A percentile compares a stretch with the other conserved stretches of the same genome.
phyloP scores from a whole-genome alignment of 768 basidiomycete genomes.

The Phaeotremella fagi region DNA sequence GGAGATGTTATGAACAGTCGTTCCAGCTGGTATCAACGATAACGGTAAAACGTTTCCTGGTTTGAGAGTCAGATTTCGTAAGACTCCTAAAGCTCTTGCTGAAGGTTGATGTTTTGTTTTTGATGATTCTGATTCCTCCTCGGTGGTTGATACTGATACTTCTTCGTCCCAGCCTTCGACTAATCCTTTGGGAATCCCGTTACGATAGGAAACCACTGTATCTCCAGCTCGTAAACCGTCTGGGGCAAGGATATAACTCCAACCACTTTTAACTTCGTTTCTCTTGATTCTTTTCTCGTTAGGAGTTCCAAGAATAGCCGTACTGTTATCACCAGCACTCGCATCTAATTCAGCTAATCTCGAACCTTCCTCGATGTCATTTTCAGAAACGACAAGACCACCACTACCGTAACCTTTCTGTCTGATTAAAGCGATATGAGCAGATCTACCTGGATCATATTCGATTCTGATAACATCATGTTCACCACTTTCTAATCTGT shows the following conservation, averaged over 20 bases:
- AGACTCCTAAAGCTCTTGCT: conserved; percentile 69
- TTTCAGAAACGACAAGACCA: conserved; percentile 53
- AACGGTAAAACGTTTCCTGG: conserved; percentile 91
- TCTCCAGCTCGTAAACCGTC: conserved; percentile 86
- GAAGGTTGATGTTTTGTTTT: conserved; percentile 21
- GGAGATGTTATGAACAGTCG: conserved; percentile 79
- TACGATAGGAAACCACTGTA: conserved; percentile 75
- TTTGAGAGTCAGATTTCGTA: conserved; percentile 76
- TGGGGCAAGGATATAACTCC: conserved; percentile 89
- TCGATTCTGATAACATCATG: conserved; percentile 92
- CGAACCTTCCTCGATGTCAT: conserved; percentile 40
- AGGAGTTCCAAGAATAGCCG: neutral
- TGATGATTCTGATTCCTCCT: conserved; percentile 23
- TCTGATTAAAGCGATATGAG: conserved; percentile 85
- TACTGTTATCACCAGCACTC: conserved; percentile 9
- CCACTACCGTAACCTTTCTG: conserved; percentile 55
- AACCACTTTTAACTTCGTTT: conserved; percentile 49
- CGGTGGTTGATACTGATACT: conserved; percentile 17
- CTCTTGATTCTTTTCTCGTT: conserved; percentile 6
- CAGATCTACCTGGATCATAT: conserved; percentile 89
- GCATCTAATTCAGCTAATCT: conserved; percentile 18
- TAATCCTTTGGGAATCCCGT: conserved; percentile 72
- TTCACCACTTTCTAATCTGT: conserved; percentile 67
- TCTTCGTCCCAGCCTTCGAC: conserved; percentile 54
- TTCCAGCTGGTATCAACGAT: conserved; percentile 85